Conservation (phyloP, 306 rosid genomes). For the Cicer judaicum region DNA sequence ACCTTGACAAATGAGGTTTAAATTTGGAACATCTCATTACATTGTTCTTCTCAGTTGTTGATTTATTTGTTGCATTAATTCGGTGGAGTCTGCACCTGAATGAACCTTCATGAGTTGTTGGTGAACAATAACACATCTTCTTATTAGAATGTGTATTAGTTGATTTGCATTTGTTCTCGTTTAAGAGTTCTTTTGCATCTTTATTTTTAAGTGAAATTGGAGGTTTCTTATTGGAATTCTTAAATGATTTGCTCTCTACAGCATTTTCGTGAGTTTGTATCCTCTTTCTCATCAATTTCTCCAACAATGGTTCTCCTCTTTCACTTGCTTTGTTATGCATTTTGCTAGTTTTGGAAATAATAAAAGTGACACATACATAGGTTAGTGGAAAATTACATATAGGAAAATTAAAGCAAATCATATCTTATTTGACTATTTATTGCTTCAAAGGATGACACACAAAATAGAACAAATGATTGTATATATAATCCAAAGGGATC, state of each 20-base stretch:
- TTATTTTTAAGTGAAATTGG: neutral
- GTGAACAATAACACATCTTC: slow-evolving; percentile 44
- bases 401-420: too few species aligned
- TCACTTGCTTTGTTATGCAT: neutral
- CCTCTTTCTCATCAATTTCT: slow-evolving; percentile 28
- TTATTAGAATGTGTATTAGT: slow-evolving; percentile 1
- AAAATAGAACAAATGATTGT: too few species aligned
- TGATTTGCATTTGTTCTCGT: slow-evolving; percentile 42
- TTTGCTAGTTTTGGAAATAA: slow-evolving; percentile 31
- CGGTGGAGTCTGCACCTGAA: slow-evolving; percentile 48
- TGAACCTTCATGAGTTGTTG: slow-evolving; percentile 53
- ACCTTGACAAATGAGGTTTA: slow-evolving; percentile 43
- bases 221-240: slow-evolving; percentile 31
- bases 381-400: slow-evolving; percentile 5
- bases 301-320: slow-evolving; percentile 33
- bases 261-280: neutral
- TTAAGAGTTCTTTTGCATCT: neutral
- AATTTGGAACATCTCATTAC: slow-evolving; percentile 22
- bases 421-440: too few species aligned
- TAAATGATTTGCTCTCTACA: slow-evolving; percentile 5
- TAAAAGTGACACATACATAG: neutral
- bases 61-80: slow-evolving; percentile 25
- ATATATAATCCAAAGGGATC: too few species aligned
- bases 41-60: slow-evolving; percentile 10
- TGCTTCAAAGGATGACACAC: too few species aligned